These are phyloP conservation scores for Orbilia brochopaga DNA, from an alignment of 2,329 filamentous ascomycete genomes.

Conservation along the genomic window DNA sequence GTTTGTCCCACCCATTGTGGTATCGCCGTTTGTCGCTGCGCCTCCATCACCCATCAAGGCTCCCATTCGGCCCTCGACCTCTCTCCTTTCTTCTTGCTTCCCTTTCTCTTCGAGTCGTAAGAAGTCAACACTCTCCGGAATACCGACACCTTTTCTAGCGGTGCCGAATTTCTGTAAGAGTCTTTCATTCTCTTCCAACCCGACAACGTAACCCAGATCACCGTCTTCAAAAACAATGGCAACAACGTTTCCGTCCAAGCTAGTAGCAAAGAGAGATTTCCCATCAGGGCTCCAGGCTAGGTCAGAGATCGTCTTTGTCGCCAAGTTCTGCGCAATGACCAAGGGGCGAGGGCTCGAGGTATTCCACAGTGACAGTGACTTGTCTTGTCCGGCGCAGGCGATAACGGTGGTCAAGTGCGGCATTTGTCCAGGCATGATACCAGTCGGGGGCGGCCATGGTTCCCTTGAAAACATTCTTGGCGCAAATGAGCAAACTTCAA, in stretches of 20 bases:
- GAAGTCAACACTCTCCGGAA: slow-evolving; percentile 89
- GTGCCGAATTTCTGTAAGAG: slow-evolving; percentile 90
- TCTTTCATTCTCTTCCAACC: slow-evolving; percentile 86
- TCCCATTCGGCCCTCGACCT: slow-evolving; percentile 93
- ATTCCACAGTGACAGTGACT: slow-evolving; percentile 95
- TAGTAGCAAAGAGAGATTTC: slow-evolving; percentile 81
- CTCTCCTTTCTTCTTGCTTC: slow-evolving; percentile 86
- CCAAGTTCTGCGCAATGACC: slow-evolving; percentile 85
- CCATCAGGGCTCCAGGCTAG: slow-evolving; percentile 93
- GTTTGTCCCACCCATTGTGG: slow-evolving; percentile 62
- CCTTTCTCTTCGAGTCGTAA: slow-evolving; percentile 86
- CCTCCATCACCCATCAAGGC: slow-evolving; percentile 73
- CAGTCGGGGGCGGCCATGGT: slow-evolving; percentile 62
- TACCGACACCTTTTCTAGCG: slow-evolving; percentile 83
- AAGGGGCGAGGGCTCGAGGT: slow-evolving; percentile 92
- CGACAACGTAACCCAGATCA: slow-evolving; percentile 87
- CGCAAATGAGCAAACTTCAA: slow-evolving; percentile 96
- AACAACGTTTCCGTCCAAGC: slow-evolving; percentile 86
- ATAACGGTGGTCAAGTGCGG: slow-evolving; percentile 79
- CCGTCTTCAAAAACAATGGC: slow-evolving; percentile 80
- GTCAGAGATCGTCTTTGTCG: slow-evolving; percentile 90
- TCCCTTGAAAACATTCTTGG: slow-evolving; percentile 82
- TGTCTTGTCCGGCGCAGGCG: slow-evolving; percentile 94
- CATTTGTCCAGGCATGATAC: slow-evolving; percentile 58
- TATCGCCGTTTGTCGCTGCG: slow-evolving; percentile 70